Conservation (phyloP, 257 asterid species). For the Solanum chiquidenum region DNA sequence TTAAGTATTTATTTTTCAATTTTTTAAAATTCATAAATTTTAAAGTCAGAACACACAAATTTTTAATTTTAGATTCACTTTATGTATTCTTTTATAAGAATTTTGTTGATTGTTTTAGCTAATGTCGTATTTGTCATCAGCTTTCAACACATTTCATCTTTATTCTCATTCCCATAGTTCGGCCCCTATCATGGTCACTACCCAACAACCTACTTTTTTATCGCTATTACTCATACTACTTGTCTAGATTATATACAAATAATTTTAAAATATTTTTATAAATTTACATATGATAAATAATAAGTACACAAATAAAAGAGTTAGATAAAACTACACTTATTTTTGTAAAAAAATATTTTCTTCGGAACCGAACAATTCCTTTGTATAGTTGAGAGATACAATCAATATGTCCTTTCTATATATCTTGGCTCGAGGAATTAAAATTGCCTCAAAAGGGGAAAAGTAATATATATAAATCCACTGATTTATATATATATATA, state of each 20-base stretch:
- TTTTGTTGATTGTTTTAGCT: too few species aligned
- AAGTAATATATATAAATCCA: neutral
- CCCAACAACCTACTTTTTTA: too few species aligned
- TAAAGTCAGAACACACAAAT: too few species aligned
- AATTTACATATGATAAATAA: neutral
- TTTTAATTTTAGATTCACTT: neutral
- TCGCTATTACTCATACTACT: neutral
- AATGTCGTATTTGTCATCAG: too few species aligned
- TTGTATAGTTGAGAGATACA: neutral
- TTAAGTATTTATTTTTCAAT: too few species aligned
- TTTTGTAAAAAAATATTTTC: neutral
- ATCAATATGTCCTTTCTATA: neutral
- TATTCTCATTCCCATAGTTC: neutral
- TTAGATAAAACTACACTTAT: neutral
- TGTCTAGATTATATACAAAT: neutral
- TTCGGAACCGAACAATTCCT: neutral
- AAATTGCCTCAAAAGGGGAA: neutral
- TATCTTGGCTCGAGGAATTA: neutral
- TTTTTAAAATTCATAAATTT: too few species aligned
- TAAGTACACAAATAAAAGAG: neutral
- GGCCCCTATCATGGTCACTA: neutral
- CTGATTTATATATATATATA: neutral
- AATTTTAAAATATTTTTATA: neutral
- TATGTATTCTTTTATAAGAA: too few species aligned
- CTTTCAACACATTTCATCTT: neutral